Evolutionary conservation across 805 yeast genomes (phyloP), one percentile per base, ranked within the genome.

Genomic region (Pichia paraexigua): DNA sequence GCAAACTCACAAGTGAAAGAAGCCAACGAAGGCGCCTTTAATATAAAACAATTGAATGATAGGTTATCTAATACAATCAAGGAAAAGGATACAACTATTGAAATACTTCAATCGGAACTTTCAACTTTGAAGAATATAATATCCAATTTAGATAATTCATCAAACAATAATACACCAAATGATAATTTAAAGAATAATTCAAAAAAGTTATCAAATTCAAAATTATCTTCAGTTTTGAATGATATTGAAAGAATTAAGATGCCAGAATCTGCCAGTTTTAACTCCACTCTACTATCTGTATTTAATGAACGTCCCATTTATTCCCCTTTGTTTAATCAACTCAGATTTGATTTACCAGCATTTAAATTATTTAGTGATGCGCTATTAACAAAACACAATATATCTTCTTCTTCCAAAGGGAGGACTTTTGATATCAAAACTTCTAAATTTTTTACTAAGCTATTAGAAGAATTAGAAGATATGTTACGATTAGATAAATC

Each of bases 1-100:
- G 96, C 96, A 15, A 88, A 88, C 63, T 75, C 77, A 47, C 87
- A 87, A 87, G 96, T 88, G 8, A 80, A 85, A 46, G 79, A 82
- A 55, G 96, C 95, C 0, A 79, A 87, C 53, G 74, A 80, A 49
- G 85, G 83, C 51, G 77, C 83, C 6, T 75, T 82, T 61, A 80
- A 78, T 35, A 73, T 73, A 54, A 80, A 82, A 58, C 66, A 78
- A 47, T 79, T 82, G 57, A 85, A 85, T 58, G 69, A 75, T 35
- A 80, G 76, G 56, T 63, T 86, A 46, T 59, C 70, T 1, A 72
- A 70, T 7, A 77, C 76, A n/a, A 62, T 87, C 39, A 75, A 73
- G 39, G 96, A 89, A 63, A 83, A 83, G 61, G 89, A 88, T 60
- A 65, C 71, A 17, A 75, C 88, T 15, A 74, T 90, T 41, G 85